Percentiles rank a stretch among this genome's conserved stretches.
These are phyloP conservation scores for Glutinoglossum americanum DNA, from an alignment of 495 filamentous ascomycete genomes.

Conservation along the genomic window DNA sequence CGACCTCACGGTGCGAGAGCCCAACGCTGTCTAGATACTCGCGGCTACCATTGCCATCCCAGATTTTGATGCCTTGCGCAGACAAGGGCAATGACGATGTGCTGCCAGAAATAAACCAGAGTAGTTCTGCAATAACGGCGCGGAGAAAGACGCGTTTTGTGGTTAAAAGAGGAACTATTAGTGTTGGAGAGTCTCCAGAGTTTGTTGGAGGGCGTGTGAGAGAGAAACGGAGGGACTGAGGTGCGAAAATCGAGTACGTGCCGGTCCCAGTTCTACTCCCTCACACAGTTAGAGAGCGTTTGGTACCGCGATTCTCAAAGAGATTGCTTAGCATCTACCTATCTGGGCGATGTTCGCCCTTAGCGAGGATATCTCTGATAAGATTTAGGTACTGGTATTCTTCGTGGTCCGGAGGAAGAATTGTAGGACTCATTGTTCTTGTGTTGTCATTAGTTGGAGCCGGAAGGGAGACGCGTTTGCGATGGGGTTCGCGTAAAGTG, in stretches of 20 bases:
- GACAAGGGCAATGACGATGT: constrained; percentile 60
- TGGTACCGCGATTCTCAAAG: neutral
- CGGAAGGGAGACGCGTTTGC: constrained; percentile 29
- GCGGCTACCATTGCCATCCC: constrained; percentile 91
- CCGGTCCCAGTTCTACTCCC: constrained; percentile 65
- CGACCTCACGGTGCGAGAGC: constrained; percentile 52
- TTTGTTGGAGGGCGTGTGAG: constrained; percentile 36
- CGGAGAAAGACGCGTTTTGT: constrained; percentile 92
- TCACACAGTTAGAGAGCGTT: neutral
- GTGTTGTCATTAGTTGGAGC: constrained; percentile 16
- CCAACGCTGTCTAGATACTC: constrained; percentile 70
- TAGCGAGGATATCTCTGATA: constrained; percentile 48
- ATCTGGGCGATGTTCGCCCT: constrained; percentile 66
- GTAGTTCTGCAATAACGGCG: constrained; percentile 77
- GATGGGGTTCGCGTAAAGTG: neutral
- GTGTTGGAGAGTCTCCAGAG: constrained; percentile 15
- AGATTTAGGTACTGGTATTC: constrained; percentile 62
- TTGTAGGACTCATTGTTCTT: neutral
- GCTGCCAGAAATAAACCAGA: constrained; percentile 80
- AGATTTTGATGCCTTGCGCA: constrained; percentile 73
- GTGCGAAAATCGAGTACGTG: constrained; percentile 73
- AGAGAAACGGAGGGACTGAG: constrained; percentile 62
- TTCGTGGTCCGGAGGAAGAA: constrained; percentile 24
- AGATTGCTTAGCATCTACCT: constrained; percentile 23
- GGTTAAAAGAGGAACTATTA: constrained; percentile 75